A percentile compares a stretch with the other conserved stretches of the same genome.
Conservation (phyloP, 2,329 filamentous ascomycete species). For the Neofusicoccum kwambonambiense region DNA sequence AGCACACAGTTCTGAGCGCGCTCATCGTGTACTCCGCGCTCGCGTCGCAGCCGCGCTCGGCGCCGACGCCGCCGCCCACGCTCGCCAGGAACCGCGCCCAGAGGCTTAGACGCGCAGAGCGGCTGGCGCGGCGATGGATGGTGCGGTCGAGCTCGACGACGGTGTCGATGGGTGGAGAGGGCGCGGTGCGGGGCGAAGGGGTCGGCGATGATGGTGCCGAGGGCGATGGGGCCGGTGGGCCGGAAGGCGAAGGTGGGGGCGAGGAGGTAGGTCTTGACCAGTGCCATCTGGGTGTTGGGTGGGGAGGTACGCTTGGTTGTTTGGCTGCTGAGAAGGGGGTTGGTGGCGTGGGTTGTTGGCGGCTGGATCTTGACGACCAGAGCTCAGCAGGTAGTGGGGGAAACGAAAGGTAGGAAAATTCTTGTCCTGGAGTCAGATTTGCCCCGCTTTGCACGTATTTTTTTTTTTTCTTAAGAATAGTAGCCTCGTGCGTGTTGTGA, state of each 20-base stretch:
- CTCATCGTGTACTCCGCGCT: background rate
- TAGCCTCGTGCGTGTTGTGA: no score
- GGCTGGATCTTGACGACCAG: no score
- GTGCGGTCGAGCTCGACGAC: background rate
- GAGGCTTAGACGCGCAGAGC: background rate
- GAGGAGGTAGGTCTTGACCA: background rate
- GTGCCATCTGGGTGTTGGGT: background rate
- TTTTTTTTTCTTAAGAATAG: no score
- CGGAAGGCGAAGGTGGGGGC: background rate
- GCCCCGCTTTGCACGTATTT: no score
- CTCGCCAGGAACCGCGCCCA: background rate
- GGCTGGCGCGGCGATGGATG: background rate
- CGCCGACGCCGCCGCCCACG: background rate
- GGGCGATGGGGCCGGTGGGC: background rate
- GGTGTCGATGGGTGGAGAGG: background rate
- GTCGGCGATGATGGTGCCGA: background rate
- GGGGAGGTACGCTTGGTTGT: no score
- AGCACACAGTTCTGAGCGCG: background rate
- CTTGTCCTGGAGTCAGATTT: no score
- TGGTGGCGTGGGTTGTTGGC: no score
- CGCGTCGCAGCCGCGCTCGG: background rate
- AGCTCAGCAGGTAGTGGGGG: no score
- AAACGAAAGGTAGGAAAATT: no score
- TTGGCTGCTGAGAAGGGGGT: no score
- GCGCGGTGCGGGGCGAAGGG: background rate